Base-by-base conservation (phyloP, 2,329 filamentous ascomycete species). In the Penicillium janthinellum region DNA sequence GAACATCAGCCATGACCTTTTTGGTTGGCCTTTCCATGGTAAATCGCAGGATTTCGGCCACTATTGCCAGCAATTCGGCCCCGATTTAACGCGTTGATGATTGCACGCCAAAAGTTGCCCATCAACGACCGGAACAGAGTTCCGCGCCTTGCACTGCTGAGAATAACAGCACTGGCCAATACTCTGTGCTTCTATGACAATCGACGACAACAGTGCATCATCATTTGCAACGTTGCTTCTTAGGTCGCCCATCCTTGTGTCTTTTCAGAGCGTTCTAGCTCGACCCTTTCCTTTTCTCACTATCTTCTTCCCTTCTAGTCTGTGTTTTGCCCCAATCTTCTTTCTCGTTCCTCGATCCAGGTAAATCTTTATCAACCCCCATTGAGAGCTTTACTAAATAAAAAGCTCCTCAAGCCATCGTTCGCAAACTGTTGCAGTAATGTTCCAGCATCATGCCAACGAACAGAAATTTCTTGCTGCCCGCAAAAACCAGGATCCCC, bases 161-260 rank as follows among this genome's bases (percentile, higher is more conserved):
- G 31, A 11, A 7, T 28, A 17, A 1, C n/a, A 31, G 11, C 28
- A 20, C 38, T 54, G 20, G 22, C 15, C 31, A 38, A 34, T 60
- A 15, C 7, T 38, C n/a, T 15, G 25, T 7, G 25, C 0, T 4
- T 52, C 17, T 7, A 34, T 37, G 45, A 25, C 25, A 14, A 12
- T 57, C 49, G 52, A 66, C 65, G 67, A 67, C 62, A 68, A 50
- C 45, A 28, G 47, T 67, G 53, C 65, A 67, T 67, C 66, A 68
- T 66, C 8, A 28, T 52, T 22, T 25, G 42, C 25, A 22, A 22
- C 20, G 14, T 12, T 31, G 22, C 17, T 39, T 38, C 20, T 20
- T 20, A 41, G 25, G 11, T 35, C 20, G 17, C n/a, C 6, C 7
- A 34, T 34, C 5, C 14, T 20, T 35, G 14, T 48, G 15, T 34